Percentiles rank a stretch among this genome's conserved stretches.
phyloP scores from a whole-genome alignment of 176 grass and related monocot species.

The Pharus latifolius region DNA sequence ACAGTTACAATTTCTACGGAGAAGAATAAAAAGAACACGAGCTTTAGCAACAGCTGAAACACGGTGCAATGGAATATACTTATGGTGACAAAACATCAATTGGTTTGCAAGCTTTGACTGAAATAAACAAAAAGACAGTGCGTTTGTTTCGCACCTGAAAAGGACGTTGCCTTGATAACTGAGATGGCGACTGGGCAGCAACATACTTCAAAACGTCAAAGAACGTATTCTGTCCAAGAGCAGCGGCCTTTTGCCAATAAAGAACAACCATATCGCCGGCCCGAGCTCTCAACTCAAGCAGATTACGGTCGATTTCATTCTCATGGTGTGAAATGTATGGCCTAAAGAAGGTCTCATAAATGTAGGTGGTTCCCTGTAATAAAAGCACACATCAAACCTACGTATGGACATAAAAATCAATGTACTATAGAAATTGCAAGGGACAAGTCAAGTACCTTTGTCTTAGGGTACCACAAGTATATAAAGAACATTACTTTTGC shows the following conservation, averaged over 20 bases:
- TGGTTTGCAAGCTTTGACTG: neutral
- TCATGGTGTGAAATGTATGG: constrained; percentile 95
- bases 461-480: constrained; percentile 95
- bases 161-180: constrained; percentile 43
- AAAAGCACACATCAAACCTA: constrained; percentile 6
- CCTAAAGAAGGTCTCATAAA: constrained; percentile 90
- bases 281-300: constrained; percentile 80
- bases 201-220: constrained; percentile 91
- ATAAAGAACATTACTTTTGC: constrained; percentile 84
- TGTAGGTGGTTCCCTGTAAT: constrained; percentile 80
- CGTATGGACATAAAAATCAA: constrained; percentile 9
- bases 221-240: constrained; percentile 58
- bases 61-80: neutral
- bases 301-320: constrained; percentile 87
- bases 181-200: constrained; percentile 55
- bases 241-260: constrained; percentile 74
- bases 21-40: neutral
- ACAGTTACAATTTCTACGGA: neutral
- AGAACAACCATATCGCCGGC: constrained; percentile 51
- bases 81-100: neutral
- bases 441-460: constrained; percentile 52
- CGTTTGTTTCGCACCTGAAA: constrained; percentile 36
- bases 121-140: neutral
- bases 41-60: neutral
- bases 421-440: constrained; percentile 4